Conservation (phyloP, 2,329 filamentous ascomycete species). For the Aplosporella prunicola region DNA sequence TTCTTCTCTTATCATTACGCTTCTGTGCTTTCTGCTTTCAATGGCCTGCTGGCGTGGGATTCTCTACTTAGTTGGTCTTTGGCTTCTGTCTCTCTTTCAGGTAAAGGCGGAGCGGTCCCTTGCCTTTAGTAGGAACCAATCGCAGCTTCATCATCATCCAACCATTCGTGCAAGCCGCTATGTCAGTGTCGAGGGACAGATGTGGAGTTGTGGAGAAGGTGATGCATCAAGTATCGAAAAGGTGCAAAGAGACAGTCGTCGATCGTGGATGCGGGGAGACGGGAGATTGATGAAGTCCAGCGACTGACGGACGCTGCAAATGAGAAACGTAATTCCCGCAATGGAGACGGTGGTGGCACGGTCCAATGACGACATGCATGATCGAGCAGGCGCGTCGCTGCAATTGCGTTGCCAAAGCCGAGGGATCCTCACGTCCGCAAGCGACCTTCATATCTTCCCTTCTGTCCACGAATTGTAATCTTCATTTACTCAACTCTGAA, state of each 20-base stretch:
- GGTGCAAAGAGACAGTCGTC: background rate
- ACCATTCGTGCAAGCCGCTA: background rate
- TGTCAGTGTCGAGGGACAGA: too few relatives aligned
- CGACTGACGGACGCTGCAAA: slow-evolving; percentile 2
- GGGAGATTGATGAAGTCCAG: too few relatives aligned
- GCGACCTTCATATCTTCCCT: too few relatives aligned
- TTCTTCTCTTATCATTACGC: slow-evolving; percentile 18
- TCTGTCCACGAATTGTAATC: too few relatives aligned
- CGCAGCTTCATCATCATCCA: slow-evolving; percentile 1
- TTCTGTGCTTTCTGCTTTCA: background rate
- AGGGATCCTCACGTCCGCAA: background rate
- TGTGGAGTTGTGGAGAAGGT: too few relatives aligned
- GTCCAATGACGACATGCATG: slow-evolving; percentile 8
- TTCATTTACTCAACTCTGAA: too few relatives aligned
- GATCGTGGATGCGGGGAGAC: too few relatives aligned
- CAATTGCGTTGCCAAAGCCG: too few relatives aligned
- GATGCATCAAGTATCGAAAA: too few relatives aligned
- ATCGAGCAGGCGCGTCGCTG: too few relatives aligned
- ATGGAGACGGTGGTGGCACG: background rate
- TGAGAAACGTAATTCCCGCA: slow-evolving; percentile 3
- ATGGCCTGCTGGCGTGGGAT: slow-evolving; percentile 7
- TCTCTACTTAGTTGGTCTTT: slow-evolving; percentile 21
- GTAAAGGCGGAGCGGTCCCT: slow-evolving; percentile 1
- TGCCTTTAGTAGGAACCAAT: slow-evolving; percentile 6
- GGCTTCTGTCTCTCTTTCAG: slow-evolving; percentile 12